Conservation (phyloP, 768 basidiomycete genomes). For the Boletus rubroflammeus region DNA sequence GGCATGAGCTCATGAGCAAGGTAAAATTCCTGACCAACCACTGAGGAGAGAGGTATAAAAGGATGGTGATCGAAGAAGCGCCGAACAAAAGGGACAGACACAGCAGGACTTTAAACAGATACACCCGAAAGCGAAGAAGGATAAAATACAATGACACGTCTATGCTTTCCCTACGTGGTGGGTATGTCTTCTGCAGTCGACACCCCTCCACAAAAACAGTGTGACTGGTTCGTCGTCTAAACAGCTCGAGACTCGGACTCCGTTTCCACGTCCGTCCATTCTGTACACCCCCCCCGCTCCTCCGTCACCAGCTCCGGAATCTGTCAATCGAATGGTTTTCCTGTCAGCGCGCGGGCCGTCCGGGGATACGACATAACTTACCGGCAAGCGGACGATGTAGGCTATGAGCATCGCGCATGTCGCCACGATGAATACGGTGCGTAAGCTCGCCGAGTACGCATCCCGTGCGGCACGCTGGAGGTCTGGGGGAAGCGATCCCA, state of each 20-base stretch:
- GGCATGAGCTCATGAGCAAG: too few species aligned
- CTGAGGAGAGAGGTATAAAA: too few species aligned
- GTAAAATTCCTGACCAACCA: neutral
- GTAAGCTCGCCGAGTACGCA: conserved; percentile 7
- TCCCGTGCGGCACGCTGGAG: conserved; percentile 10
- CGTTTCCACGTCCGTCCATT: neutral
- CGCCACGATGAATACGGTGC: conserved; percentile 10
- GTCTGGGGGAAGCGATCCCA: conserved; percentile 7
- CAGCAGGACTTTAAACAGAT: neutral
- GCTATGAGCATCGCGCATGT: conserved; percentile 1
- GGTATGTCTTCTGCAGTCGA: neutral
- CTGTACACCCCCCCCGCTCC: too few species aligned
- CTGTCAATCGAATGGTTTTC: neutral
- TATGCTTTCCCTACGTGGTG: neutral
- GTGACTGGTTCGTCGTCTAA: neutral
- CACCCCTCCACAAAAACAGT: neutral
- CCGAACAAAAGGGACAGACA: too few species aligned
- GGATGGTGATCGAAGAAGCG: too few species aligned
- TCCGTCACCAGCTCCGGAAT: conserved; percentile 1
- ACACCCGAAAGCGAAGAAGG: neutral
- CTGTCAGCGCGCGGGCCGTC: neutral
- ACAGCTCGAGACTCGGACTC: neutral
- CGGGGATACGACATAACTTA: neutral
- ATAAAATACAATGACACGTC: neutral
- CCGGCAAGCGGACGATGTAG: conserved; percentile 6